Base-by-base conservation (phyloP, 805 yeast genomes). In the Lipomyces spencermartinsiae region DNA sequence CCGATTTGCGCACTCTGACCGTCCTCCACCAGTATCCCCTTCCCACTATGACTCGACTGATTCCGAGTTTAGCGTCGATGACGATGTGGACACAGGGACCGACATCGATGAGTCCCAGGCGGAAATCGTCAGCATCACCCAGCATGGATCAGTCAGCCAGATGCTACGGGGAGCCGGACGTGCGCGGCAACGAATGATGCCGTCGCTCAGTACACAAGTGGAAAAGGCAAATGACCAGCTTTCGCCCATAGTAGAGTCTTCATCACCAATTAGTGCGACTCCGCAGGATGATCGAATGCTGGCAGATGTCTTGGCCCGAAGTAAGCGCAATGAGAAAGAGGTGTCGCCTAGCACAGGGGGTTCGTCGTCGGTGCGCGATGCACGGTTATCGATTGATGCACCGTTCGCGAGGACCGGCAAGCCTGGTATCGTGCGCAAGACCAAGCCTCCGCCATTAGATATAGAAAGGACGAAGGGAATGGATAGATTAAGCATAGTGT, bases 381-480 rank as follows among this genome's bases (percentile, higher is more conserved):
- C 5, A 1, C 49, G 9, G 22, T 9, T 43, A 16, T 43, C 25
- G 22, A 43, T 8, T 43, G 49, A 43, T 43, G n/a, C 56, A 12
- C 29, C 25, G 54, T 51, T 63, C 33, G 29, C 49, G 34, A 49
- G 58, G 43, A 58, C 35, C 9, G 37, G 46, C 19, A 49, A 46
- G 43, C 35, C 61, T 9, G 69, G 69, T 16, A 67, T 67, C 29
- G 70, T 67, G 33, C 59, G 70, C 29, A 59, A 49, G 16, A 57
- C 46, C 25, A 54, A 60, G 29, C 70, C 70, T 43, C 67, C 63
- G 49, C 67, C 70, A 39, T 49, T 67, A 25, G 46, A 56, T 22
- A 57, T 67, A 29, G 67, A 54, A 12, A 62, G 60, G 12, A 35
- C 61, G 12, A 51, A 16, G 25, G 10, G 5, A 39, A 1, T 55